Conservation (phyloP, 2,329 filamentous ascomycete genomes). For the Sporothrix globosa region DNA sequence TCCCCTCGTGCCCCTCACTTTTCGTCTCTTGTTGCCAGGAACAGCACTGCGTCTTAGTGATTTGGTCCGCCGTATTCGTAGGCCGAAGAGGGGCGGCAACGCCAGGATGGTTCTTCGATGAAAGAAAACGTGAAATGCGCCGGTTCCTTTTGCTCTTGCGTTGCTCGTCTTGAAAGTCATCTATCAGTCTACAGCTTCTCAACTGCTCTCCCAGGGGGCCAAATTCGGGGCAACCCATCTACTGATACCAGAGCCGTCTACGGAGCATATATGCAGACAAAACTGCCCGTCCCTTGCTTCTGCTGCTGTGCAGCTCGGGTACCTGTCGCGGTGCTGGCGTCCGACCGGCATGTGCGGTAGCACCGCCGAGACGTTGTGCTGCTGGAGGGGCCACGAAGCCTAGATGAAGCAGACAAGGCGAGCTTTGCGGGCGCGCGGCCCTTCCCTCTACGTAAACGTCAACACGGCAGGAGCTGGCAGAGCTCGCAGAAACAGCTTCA, state of each 20-base stretch:
- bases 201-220: background rate
- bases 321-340: constrained; percentile 25
- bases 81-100: constrained; percentile 10
- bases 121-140: too few relatives aligned
- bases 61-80: background rate
- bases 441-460: background rate
- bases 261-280: background rate
- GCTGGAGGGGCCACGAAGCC: background rate
- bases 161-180: too few relatives aligned
- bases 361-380: constrained; percentile 26
- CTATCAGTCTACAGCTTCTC: background rate
- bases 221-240: too few relatives aligned
- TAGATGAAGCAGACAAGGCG: background rate
- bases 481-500: constrained; percentile 20
- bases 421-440: background rate
- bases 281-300: constrained; percentile 24
- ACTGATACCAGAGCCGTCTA: too few relatives aligned
- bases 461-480: background rate
- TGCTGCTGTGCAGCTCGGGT: constrained; percentile 24
- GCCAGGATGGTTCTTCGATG: too few relatives aligned
- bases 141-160: too few relatives aligned
- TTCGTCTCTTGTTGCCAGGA: constrained; percentile 25
- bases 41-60: constrained; percentile 21
- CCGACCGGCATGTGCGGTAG: constrained; percentile 30
- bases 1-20: constrained; percentile 22